Base-by-base conservation (phyloP, 441 rosid species). In the Erodium chrysanthum region DNA sequence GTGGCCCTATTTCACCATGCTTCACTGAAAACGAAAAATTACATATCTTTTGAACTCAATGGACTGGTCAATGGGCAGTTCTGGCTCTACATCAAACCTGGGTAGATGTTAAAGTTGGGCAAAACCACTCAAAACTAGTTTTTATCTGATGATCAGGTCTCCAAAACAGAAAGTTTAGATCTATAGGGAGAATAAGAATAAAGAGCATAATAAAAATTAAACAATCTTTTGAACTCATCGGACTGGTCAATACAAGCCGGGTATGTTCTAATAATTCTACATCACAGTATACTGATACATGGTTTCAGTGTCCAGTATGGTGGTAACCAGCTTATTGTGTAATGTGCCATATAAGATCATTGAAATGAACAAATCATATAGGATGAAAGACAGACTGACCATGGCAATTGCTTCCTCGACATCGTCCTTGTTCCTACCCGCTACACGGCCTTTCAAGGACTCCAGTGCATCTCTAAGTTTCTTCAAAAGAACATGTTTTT, bases 401-500 rank as follows among this genome's bases (percentile, higher is more conserved):
- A 91, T 94, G 25, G 86, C 70, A 76, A 91, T 87, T 73, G 99
- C 97, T 75, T 88, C 96, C 79, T 86, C 88, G 20, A 91, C 96
- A 68, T 94, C 96, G 73, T 94, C 99, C 84, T 91, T 94, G 84
- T 91, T 91, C 79, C 84, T 82, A 66, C 96, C 96, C 0, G 86
- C 90, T 68, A 94, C 96, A 56, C 92, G 91, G 58, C 97, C 99
- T 83, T 75, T 85, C 69, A 94, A 74, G 35, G 92, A 86, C 76
- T 91, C 96, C 72, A 94, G 70, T 18, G 92, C 96, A 85, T 94
- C 97, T 75, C 97, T 83, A 67, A 94, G 92, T 87, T 91, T 94
- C 88, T 94, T 91, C 82, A 94, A 67, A 76, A 94, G 92, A 71
- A 94, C 94, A 84, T 94, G 99, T 66, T 91, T 91, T 82, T 94